Base-by-base conservation (phyloP, 495 filamentous ascomycete genomes). In the Glonium stellatum region DNA sequence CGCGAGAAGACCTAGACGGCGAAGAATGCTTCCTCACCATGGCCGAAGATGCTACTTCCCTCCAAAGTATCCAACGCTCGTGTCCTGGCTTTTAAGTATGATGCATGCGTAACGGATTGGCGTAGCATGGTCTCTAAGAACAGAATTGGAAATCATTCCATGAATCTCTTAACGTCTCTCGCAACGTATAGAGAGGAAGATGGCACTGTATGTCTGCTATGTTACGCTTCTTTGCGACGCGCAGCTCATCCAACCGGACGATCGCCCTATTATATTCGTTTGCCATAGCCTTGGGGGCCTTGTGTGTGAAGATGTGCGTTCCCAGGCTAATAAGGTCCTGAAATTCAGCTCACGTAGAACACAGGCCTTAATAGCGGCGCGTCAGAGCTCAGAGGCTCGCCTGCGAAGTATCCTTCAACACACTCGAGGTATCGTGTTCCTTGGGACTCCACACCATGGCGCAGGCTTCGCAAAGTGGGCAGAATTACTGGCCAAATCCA, bases 221-320 rank as follows among this genome's bases (percentile, higher is more conserved):
- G 12, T 9, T 22, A 8, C 46, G 18, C 8, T 49, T 6, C 21
- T 49, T 22, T 49, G 46, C 10, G 46, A n/a, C 36, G 13, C 11
- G 31, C 19, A 37, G 34, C 57, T 64, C 4, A 64, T 46, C 5
- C 41, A 19, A 5, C 46, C 65, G 62, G 54, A 67, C 41, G 34
- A 62, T 21, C 63, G 62, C 27, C 42, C 58, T 15, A 64, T 71
- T 4, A 63, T 74, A 15, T 74, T 73, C n/a, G n/a, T n/a, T n/a
- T n/a, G n/a, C n/a, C n/a, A n/a, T n/a, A n/a, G n/a, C n/a, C n/a
- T n/a, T n/a, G 71, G 67, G 6, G 69, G 67, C 22, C 62, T 74
- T 11, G 65, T 79, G 0, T 73, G 70, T 57, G 62, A 78, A 42
- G 46, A 66, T 22, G 65, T 69, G n/a, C 62, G 57, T 60, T 5